These are phyloP conservation scores for Phycomyces blakesleeanus DNA, from an alignment of 192 early-diverging fungal species.

Conservation along the genomic window DNA sequence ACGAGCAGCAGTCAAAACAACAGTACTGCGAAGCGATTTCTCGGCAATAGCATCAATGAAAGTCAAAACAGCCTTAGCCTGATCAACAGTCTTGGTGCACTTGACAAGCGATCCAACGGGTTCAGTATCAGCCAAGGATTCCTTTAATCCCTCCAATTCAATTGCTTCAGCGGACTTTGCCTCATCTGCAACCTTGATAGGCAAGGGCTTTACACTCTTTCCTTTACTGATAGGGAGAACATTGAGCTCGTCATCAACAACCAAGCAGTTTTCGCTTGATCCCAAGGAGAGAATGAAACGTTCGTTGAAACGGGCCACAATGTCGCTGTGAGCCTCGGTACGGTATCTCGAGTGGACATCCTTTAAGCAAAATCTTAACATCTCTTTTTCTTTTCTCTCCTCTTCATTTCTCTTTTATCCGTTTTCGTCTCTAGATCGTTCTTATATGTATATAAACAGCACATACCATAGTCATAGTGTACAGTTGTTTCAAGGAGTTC, in stretches of 20 bases:
- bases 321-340: conserved; percentile 90
- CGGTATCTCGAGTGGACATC: conserved; percentile 96
- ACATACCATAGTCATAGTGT: conserved; percentile 93
- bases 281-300: conserved; percentile 94
- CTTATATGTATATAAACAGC: neutral
- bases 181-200: conserved; percentile 51
- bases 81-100: conserved; percentile 83
- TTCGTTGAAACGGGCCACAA: conserved; percentile 96
- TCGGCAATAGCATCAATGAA: conserved; percentile 96
- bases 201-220: conserved; percentile 88
- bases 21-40: conserved; percentile 87
- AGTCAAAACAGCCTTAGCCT: conserved; percentile 94
- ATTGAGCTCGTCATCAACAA: conserved; percentile 98
- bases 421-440: neutral
- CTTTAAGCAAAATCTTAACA: conserved; percentile 31
- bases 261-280: conserved; percentile 81
- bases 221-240: conserved; percentile 91
- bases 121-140: conserved; percentile 85
- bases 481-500: conserved; percentile 94
- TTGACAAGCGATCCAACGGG: conserved; percentile 85
- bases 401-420: too few relatives aligned
- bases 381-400: neutral
- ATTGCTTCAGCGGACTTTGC: conserved; percentile 39
- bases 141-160: conserved; percentile 81
- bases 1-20: conserved; percentile 90